phyloP scores from a whole-genome alignment of 1,139 yeast species.

The Suhomyces anneliseae region DNA sequence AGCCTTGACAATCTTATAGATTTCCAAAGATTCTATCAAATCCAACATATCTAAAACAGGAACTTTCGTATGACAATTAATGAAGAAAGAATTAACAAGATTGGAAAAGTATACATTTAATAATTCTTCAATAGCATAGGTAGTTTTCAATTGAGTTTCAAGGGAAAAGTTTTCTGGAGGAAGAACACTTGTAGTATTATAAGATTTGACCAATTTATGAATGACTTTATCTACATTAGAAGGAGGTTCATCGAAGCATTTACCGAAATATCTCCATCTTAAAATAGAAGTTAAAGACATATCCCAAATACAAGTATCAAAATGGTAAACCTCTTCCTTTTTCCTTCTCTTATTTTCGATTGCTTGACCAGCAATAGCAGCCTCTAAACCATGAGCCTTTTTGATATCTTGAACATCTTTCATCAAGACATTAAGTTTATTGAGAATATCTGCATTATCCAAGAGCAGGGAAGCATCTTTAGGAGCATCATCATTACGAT shows the following conservation, averaged over 20 bases:
- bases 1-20: slow-evolving; percentile 24
- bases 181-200: slow-evolving; percentile 14
- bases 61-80: slow-evolving; percentile 36
- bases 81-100: slow-evolving; percentile 33
- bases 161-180: slow-evolving; percentile 11
- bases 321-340: slow-evolving; percentile 6
- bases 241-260: slow-evolving; percentile 18
- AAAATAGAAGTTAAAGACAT: slow-evolving; percentile 38
- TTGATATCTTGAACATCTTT: slow-evolving; percentile 22
- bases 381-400: slow-evolving; percentile 7
- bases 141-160: slow-evolving; percentile 17
- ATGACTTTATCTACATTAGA: slow-evolving; percentile 16
- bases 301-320: slow-evolving; percentile 38
- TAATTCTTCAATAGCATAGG: slow-evolving; percentile 22
- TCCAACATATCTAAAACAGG: slow-evolving; percentile 35
- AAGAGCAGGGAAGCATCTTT: slow-evolving; percentile 26
- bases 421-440: slow-evolving; percentile 33
- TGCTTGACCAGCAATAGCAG: background rate
- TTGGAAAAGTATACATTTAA: slow-evolving; percentile 21
- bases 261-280: slow-evolving; percentile 34
- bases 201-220: slow-evolving; percentile 18
- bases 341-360: background rate
- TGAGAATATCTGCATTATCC: slow-evolving; percentile 18
- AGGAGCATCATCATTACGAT: slow-evolving; percentile 29
- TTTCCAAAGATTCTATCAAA: slow-evolving; percentile 33